phyloP scores from a whole-genome alignment of 2,329 filamentous ascomycete species.

The Neonectria coccinea region DNA sequence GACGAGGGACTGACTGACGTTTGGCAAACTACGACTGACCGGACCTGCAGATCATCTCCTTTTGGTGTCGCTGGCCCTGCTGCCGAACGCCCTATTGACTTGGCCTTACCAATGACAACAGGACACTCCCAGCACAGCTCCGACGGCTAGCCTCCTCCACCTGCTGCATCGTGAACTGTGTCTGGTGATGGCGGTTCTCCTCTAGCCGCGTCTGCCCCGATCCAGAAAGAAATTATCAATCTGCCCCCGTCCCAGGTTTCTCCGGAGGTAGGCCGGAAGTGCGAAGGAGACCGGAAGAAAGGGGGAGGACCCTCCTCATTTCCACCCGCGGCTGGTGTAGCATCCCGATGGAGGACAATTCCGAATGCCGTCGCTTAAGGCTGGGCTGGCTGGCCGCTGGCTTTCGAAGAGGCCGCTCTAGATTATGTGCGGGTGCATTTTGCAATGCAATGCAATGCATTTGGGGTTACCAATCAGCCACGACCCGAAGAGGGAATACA shows the following conservation, averaged over 20 bases:
- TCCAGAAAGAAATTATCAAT: constrained; percentile 42
- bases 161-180: constrained; percentile 38
- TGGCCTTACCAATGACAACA: constrained; percentile 15
- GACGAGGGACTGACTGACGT: background rate
- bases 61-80: constrained; percentile 20
- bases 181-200: constrained; percentile 39
- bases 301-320: constrained; percentile 25
- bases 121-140: constrained; percentile 8
- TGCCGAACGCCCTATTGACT: constrained; percentile 11
- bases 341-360: constrained; percentile 16
- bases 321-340: constrained; percentile 20
- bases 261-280: constrained; percentile 26
- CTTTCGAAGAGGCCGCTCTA: constrained; percentile 10
- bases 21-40: constrained; percentile 11
- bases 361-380: constrained; percentile 2
- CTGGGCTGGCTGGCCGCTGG: background rate
- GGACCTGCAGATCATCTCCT: constrained; percentile 29
- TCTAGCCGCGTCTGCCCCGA: constrained; percentile 42
- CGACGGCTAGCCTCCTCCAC: constrained; percentile 32
- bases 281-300: constrained; percentile 18
- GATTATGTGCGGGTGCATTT: constrained; percentile 28
- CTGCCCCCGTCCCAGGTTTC: constrained; percentile 40
- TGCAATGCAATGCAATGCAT: constrained; percentile 24
- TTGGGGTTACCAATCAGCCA: constrained; percentile 21
- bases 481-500: constrained; percentile 24